These are phyloP conservation scores for Botrytis deweyae DNA, from an alignment of 2,329 filamentous ascomycete species.

Conservation along the genomic window DNA sequence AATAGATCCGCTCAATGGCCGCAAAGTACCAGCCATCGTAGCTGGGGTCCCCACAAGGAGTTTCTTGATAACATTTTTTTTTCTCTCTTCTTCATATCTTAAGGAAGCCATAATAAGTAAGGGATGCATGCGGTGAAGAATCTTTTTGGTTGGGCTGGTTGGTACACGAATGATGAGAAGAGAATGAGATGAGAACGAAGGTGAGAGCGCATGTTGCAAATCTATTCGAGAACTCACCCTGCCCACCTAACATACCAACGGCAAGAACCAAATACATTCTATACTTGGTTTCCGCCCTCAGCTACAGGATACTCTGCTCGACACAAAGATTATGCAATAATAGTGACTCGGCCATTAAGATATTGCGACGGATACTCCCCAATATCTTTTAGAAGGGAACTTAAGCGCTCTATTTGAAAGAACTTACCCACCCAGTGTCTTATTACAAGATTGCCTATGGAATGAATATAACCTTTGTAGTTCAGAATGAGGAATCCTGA, in stretches of 20 bases:
- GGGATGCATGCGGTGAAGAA: not conserved
- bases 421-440: not conserved
- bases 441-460: not conserved
- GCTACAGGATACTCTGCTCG: too few species aligned
- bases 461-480: rapidly evolving
- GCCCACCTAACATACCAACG: not conserved
- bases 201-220: not conserved
- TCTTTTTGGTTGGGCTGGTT: not conserved
- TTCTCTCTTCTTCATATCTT: not conserved
- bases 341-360: not conserved
- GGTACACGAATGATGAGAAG: too few species aligned
- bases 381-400: not conserved
- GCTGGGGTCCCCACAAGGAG: not conserved
- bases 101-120: not conserved
- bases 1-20: not conserved
- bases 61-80: not conserved
- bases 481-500: not conserved
- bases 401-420: not conserved
- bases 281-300: not conserved
- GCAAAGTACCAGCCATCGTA: not conserved
- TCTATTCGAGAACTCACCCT: not conserved
- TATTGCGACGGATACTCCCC: too few species aligned
- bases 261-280: not conserved
- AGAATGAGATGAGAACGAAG: not conserved
- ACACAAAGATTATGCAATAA: not conserved